Conservation (phyloP, 2,329 filamentous ascomycete genomes). For the Colletotrichum magnum region DNA sequence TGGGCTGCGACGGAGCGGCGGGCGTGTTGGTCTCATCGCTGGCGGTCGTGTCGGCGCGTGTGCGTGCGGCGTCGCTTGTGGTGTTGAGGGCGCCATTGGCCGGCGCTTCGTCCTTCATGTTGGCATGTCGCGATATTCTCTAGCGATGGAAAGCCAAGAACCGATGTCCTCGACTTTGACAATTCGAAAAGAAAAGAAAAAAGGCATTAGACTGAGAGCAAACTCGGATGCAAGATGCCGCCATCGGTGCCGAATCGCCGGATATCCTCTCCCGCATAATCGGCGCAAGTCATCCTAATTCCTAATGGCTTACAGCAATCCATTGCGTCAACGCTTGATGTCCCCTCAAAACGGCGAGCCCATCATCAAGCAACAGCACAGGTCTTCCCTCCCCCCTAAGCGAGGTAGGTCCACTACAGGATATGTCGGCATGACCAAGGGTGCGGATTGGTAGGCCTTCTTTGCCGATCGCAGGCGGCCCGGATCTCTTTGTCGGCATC, state of each 20-base stretch:
- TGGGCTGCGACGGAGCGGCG: not conserved
- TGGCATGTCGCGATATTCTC: not conserved
- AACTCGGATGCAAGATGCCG: not conserved
- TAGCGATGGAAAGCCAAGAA: not conserved
- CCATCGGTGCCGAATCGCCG: conserved; percentile 32
- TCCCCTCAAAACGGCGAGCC: not conserved
- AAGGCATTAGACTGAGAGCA: not conserved
- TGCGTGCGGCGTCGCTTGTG: not conserved
- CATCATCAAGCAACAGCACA: not conserved
- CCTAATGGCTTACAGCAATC: not conserved
- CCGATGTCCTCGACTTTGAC: not conserved
- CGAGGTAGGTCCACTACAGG: conserved; percentile 22
- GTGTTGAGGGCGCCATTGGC: not conserved
- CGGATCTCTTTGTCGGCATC: conserved; percentile 35
- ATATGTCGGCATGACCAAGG: conserved; percentile 27
- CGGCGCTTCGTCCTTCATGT: conserved; percentile 28
- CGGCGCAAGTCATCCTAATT: not conserved
- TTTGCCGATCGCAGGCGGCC: conserved; percentile 23
- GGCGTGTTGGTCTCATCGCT: conserved; percentile 13
- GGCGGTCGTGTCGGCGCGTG: not conserved
- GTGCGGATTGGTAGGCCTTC: conserved; percentile 20
- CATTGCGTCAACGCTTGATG: conserved; percentile 21
- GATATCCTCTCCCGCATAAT: conserved; percentile 7
- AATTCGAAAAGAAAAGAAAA: not conserved
- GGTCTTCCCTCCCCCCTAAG: not conserved